Evolutionary conservation across 208 protist genomes (phyloP), one percentile per base, ranked within the genome.

Genomic region (Acanthamoeba lugdunensis): DNA sequence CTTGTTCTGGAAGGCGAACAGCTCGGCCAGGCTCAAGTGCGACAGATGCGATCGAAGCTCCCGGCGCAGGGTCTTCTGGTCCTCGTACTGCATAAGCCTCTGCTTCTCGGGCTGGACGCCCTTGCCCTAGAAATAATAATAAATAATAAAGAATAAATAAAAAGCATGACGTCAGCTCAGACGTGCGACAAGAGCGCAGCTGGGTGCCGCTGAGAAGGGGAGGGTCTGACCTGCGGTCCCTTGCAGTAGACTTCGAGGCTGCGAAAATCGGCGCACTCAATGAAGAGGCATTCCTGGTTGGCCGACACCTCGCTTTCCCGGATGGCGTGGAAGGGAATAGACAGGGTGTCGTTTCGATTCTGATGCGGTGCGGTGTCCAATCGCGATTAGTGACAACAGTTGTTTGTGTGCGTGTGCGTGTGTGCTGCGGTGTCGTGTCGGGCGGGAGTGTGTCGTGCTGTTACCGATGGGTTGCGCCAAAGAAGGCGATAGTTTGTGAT

Each of bases 401-500:
- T 18, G 14, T 21, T 56, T 56, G 52, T 37, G 52, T 21, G 52
- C 52, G 16, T 16, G 14, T 11, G 54, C 54, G 18, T 18, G 54
- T 58, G 54, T 9, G 18, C 54, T 9, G 21, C 21, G 65, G 21
- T 25, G 23, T 4, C 5, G 21, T n/a, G 23, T 25, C 28, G 52
- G 0, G 52, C 14, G 2, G 52, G 18, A 25, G 21, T 18, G 16
- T 58, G 54, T 23, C 21, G 54, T 61, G 54, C 16, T 7, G 2
- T 14, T 89, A 90, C 82, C 25, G 82, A 67, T 63, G 82, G 82
- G 16, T 77, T 91, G 25, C 85, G 85, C 85, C 85, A 91, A 14
- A 91, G 56, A 2, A 91, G 85, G 33, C 85, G 85, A 23, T 75
- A 91, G 85, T 91, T 91, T 58, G 85, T 91, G 52, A 91, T 91